A percentile compares a stretch with the other conserved stretches of the same genome.
Conservation (phyloP, 2,329 filamentous ascomycete species). For the Aspergillus brunneoviolaceus region DNA sequence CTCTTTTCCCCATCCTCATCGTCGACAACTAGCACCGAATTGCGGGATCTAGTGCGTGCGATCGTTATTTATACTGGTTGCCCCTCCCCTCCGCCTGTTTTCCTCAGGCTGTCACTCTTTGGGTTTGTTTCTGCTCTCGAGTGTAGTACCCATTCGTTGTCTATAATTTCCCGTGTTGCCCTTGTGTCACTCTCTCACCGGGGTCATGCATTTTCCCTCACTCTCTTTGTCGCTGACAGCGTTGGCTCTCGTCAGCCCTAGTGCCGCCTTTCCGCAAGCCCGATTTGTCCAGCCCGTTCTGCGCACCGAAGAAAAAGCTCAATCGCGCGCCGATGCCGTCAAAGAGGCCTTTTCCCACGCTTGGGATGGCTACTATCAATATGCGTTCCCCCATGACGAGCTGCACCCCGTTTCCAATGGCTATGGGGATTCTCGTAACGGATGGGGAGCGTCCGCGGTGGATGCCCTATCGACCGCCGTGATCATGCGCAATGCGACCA, state of each 20-base stretch:
- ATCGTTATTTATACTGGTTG: conserved; percentile 10
- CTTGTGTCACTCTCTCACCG: conserved; percentile 11
- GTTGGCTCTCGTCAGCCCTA: conserved; percentile 25
- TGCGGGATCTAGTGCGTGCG: background rate
- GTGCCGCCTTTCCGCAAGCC: conserved; percentile 23
- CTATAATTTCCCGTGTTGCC: background rate
- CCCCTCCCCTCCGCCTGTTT: conserved; percentile 7
- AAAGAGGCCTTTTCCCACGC: conserved; percentile 68
- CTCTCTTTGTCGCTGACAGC: conserved; percentile 27
- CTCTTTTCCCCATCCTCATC: background rate
- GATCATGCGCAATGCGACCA: conserved; percentile 68
- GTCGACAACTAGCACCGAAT: background rate
- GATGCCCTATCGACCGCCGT: conserved; percentile 79
- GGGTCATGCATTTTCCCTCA: conserved; percentile 26
- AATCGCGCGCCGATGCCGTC: conserved; percentile 57
- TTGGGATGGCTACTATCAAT: conserved; percentile 70
- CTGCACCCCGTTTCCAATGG: conserved; percentile 66
- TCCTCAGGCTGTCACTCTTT: conserved; percentile 15
- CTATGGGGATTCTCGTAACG: conserved; percentile 70
- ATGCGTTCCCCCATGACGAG: conserved; percentile 77
- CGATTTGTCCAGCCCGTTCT: conserved; percentile 12
- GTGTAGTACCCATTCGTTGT: conserved; percentile 1
- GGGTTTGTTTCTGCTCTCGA: conserved; percentile 2
- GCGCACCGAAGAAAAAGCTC: conserved; percentile 9
- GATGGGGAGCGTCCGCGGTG: conserved; percentile 80